These are phyloP conservation scores for Aspergillus sojae DNA, from an alignment of 2,329 filamentous ascomycete species.

Conservation along the genomic window DNA sequence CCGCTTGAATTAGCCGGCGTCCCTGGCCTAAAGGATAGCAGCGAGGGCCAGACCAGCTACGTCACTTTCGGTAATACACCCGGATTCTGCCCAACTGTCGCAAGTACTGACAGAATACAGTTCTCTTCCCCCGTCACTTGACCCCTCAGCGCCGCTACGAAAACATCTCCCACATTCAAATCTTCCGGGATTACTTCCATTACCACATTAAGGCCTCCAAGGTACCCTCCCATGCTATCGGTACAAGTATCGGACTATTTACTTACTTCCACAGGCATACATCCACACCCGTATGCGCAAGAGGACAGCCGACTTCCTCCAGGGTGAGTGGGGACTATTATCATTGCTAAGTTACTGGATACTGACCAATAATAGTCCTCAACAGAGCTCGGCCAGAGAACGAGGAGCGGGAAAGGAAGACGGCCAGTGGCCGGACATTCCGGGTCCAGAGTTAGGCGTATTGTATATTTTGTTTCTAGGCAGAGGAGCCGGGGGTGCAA, in stretches of 20 bases:
- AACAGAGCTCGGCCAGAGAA: constrained; percentile 92
- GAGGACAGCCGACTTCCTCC: constrained; percentile 95
- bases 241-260: not conserved
- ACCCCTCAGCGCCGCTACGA: constrained; percentile 87
- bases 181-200: constrained; percentile 99
- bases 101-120: constrained; percentile 49
- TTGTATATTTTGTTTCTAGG: constrained; percentile 28
- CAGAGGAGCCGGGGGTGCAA: constrained; percentile 16
- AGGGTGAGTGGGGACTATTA: constrained; percentile 63
- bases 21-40: constrained; percentile 74
- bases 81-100: not conserved
- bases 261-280: constrained; percentile 65
- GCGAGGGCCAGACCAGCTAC: constrained; percentile 88
- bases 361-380: constrained; percentile 67
- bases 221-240: constrained; percentile 43
- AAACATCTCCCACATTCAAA: constrained; percentile 98
- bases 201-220: constrained; percentile 99
- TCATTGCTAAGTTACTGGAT: not conserved
- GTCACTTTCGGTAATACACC: constrained; percentile 83
- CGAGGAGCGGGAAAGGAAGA: constrained; percentile 98
- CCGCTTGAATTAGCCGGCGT: constrained; percentile 88
- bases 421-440: constrained; percentile 94
- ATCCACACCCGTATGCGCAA: constrained; percentile 98
- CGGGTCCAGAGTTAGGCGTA: constrained; percentile 56
- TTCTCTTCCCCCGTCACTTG: constrained; percentile 93